A percentile compares a stretch with the other conserved stretches of the same genome.
phyloP scores from a whole-genome alignment of 495 filamentous ascomycete species.

The Bryoglossum gracile region DNA sequence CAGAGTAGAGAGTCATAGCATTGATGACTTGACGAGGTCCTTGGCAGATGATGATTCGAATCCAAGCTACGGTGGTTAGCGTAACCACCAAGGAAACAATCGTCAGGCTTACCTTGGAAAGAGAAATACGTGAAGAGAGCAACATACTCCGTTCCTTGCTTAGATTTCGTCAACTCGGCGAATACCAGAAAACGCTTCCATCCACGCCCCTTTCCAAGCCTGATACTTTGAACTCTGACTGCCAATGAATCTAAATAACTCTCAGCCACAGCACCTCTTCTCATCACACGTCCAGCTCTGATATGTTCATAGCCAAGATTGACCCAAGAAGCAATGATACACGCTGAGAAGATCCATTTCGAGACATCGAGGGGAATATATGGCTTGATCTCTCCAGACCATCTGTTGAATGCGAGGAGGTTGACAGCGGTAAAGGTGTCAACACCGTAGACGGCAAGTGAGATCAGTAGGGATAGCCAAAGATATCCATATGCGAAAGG shows the following conservation, averaged over 20 bases:
- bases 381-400: slow-evolving; percentile 51
- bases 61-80: slow-evolving; percentile 55
- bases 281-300: slow-evolving; percentile 70
- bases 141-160: slow-evolving; percentile 83
- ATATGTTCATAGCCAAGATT: slow-evolving; percentile 72
- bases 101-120: slow-evolving; percentile 63
- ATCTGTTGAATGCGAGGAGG: slow-evolving; percentile 69
- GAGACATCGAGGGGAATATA: slow-evolving; percentile 60
- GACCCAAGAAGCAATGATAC: slow-evolving; percentile 79
- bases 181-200: slow-evolving; percentile 91
- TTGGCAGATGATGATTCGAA: slow-evolving; percentile 80
- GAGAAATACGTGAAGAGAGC: slow-evolving; percentile 92
- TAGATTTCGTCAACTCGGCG: slow-evolving; percentile 82
- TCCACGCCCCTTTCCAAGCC: slow-evolving; percentile 55
- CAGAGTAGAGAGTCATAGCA: slow-evolving; percentile 76
- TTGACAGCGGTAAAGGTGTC: slow-evolving; percentile 92
- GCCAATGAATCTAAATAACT: slow-evolving; percentile 85
- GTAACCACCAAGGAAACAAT: neutral
- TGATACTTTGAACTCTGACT: slow-evolving; percentile 70
- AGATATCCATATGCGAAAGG: slow-evolving; percentile 79
- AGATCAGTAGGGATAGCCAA: slow-evolving; percentile 69
- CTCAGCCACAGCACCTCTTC: slow-evolving; percentile 76
- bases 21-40: slow-evolving; percentile 89
- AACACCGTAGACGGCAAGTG: slow-evolving; percentile 76
- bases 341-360: slow-evolving; percentile 85